Percentiles rank a stretch among this genome's conserved stretches.
These are phyloP conservation scores for Ceratonia siliqua DNA, from an alignment of 306 rosid species.

Conservation along the genomic window DNA sequence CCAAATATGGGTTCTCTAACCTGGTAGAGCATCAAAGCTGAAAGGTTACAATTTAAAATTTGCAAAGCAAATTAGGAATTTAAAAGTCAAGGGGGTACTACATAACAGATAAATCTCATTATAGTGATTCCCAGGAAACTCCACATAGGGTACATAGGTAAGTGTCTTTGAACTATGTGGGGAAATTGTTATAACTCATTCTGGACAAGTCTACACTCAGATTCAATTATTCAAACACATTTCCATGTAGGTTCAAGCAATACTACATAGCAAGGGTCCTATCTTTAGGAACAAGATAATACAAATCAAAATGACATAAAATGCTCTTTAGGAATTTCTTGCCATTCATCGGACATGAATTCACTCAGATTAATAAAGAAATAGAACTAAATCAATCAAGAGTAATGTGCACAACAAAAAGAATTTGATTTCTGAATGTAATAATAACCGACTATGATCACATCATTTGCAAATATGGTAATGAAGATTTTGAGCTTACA, in stretches of 20 bases:
- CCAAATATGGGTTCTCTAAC: conserved; percentile 53
- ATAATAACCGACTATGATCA: neutral
- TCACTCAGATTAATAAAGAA: neutral
- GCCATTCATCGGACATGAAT: neutral
- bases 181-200: neutral
- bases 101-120: neutral
- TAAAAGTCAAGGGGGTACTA: neutral
- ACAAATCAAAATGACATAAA: neutral
- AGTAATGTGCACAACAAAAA: neutral
- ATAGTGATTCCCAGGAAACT: neutral
- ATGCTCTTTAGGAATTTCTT: neutral
- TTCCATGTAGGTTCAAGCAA: neutral
- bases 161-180: neutral
- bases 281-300: neutral
- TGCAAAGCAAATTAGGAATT: conserved; percentile 27
- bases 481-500: neutral
- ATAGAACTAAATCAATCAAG: neutral
- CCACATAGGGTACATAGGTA: conserved; percentile 1
- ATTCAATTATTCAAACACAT: neutral
- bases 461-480: neutral
- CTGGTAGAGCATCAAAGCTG: conserved; percentile 40
- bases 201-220: conserved; percentile 8
- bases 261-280: neutral
- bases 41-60: conserved; percentile 30
- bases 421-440: neutral